Evolutionary conservation across 2,329 filamentous ascomycete species (phyloP).

Genomic region (Beauveria caledonica): DNA sequence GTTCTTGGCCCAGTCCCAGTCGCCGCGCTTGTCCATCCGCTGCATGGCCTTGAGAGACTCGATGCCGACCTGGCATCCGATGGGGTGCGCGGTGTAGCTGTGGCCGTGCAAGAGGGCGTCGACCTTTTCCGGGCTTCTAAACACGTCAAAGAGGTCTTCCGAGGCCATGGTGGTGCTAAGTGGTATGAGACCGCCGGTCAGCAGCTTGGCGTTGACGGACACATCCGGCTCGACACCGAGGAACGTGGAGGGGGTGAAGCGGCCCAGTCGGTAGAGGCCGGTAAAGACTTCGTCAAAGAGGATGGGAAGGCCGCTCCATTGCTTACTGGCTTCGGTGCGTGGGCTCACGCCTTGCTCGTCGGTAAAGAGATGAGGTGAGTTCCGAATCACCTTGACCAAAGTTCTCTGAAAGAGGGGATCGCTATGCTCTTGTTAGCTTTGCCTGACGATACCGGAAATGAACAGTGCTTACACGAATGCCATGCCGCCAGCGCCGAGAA

Average conservation of each 20-base stretch:
- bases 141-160: slow-evolving; percentile 62
- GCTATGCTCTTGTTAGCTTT: slow-evolving; percentile 29
- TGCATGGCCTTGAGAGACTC: slow-evolving; percentile 54
- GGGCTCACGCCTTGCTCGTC: slow-evolving; percentile 10
- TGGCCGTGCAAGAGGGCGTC: slow-evolving; percentile 78
- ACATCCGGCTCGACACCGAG: slow-evolving; percentile 63
- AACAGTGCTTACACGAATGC: slow-evolving; percentile 54
- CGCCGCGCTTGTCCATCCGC: slow-evolving; percentile 44
- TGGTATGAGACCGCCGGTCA: slow-evolving; percentile 73
- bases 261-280: slow-evolving; percentile 72
- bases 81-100: slow-evolving; percentile 77
- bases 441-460: not conserved
- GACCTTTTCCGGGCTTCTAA: slow-evolving; percentile 63
- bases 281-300: slow-evolving; percentile 87
- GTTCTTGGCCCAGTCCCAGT: slow-evolving; percentile 48
- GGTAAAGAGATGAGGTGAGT: slow-evolving; percentile 47
- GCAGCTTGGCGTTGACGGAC: slow-evolving; percentile 71
- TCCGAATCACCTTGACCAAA: slow-evolving; percentile 59
- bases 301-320: slow-evolving; percentile 69
- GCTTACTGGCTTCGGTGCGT: slow-evolving; percentile 16
- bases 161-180: slow-evolving; percentile 70
- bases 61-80: slow-evolving; percentile 73
- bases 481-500: slow-evolving; percentile 81
- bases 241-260: slow-evolving; percentile 62
- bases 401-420: slow-evolving; percentile 75